Evolutionary conservation across 331 rosid genomes (phyloP), one percentile per base, ranked within the genome.

Genomic region (Prunus yedoensis): DNA sequence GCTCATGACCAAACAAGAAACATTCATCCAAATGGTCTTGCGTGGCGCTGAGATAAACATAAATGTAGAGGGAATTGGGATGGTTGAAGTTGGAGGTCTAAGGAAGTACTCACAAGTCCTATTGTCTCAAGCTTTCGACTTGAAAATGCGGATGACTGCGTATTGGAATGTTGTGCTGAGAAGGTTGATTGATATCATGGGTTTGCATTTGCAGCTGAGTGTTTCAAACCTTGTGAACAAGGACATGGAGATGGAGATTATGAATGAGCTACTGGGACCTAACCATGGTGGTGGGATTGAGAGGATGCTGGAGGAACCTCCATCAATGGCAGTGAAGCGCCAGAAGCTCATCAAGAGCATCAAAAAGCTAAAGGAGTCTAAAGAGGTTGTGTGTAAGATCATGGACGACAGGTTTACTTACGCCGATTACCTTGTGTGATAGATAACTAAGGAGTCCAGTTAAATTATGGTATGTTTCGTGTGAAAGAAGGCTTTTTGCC

Each of bases 281-380:
- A 21, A 21, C 21, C 21, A 21, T 21, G 21, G 21, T 8, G 78
- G 64, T 18, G 73, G 71, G 27, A 62, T 71, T 23, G 70, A 78
- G 71, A 78, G 66, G 57, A 18, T 78, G 53, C 35, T 78, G 50
- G 82, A 68, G 70, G 83, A 80, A 10, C 50, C 76, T 3, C 76
- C 79, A 8, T 11, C 66, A 0, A 54, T 74, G 0, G 76, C 83
- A 7, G 11, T 27, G 0, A 80, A 80, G 67, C 72, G 73, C 1
- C 13, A 32, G 27, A 80, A 52, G 38, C 38, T 32, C 8, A 5
- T 32, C 38, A 32, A 5, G 8, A 32, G 38, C 7, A 32, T 32
- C 38, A 32, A 32, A 32, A 32, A 32, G 38, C 38, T 32, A 1
- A 32, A 32, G 38, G 38, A 32, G 38, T 32, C 79, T 2, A 80